Percentiles rank a stretch among this genome's conserved stretches.
phyloP scores from a whole-genome alignment of 345 rosid genomes.

The Raphanus sativus region DNA sequence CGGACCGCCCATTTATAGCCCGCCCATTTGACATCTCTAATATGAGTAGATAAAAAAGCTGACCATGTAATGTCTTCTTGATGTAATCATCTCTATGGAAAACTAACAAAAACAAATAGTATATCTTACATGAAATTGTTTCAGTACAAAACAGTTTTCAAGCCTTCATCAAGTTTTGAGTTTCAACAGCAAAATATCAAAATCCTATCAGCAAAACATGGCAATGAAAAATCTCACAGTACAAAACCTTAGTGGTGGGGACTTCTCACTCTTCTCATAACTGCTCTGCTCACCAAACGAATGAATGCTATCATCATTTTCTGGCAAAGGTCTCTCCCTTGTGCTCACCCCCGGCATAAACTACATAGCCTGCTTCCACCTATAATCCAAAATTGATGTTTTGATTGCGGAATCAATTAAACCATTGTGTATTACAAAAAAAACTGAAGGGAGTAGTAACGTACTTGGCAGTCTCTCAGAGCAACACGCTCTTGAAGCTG shows the following conservation, averaged over 20 bases:
- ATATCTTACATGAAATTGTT: background rate
- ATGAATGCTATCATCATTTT: slow-evolving; percentile 32
- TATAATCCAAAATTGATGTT: slow-evolving; percentile 25
- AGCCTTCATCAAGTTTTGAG: background rate
- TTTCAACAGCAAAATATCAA: background rate
- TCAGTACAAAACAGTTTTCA: background rate
- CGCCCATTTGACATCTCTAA: too few relatives aligned
- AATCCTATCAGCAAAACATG: slow-evolving; percentile 9
- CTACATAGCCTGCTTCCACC: slow-evolving; percentile 87
- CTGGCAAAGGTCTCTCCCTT: slow-evolving; percentile 85
- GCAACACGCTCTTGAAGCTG: slow-evolving; percentile 87
- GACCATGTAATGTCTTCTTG: background rate
- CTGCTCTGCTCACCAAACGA: slow-evolving; percentile 9
- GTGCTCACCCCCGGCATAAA: slow-evolving; percentile 65
- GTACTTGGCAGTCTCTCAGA: slow-evolving; percentile 89
- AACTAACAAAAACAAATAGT: background rate
- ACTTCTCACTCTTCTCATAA: slow-evolving; percentile 6
- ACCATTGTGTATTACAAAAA: background rate
- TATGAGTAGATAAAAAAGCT: too few relatives aligned
- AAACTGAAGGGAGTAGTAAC: slow-evolving; percentile 9
- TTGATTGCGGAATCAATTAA: background rate
- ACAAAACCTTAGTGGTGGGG: slow-evolving; percentile 17
- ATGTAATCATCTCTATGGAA: background rate
- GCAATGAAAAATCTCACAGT: slow-evolving; percentile 11
- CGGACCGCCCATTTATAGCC: too few relatives aligned